Base-by-base conservation (phyloP, 805 yeast species). In the Candida dajiaensis region DNA sequence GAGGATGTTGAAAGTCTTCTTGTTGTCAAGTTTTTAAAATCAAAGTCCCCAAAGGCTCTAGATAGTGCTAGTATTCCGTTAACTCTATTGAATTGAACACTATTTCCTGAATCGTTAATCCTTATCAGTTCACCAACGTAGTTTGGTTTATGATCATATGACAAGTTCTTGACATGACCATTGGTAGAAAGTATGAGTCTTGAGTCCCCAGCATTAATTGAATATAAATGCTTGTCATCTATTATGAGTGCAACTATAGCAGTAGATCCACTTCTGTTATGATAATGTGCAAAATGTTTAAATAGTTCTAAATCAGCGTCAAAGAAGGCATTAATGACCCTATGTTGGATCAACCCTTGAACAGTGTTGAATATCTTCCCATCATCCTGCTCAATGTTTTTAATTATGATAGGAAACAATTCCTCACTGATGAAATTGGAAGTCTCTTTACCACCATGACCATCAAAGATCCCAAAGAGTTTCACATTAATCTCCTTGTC, bases 61-160 rank as follows among this genome's bases (percentile, higher is more conserved):
- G 95, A 84, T 52, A 92, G 73, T 0, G 98, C 98, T 65, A 92
- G 76, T 54, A 89, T 88, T 45, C 98, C 98, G 64, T 94, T 94
- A 42, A 92, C 98, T 66, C 99, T 78, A 46, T 96, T 96, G 64
- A 82, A 77, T 40, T 88, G 95, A 26, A 92, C 97, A 56, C 81
- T 87, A 3, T 97, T 98, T 47, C 98, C 97, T 23, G 96, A 96
- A 45, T 90, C 89, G 55, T 83, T 81, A 49, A 92, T 92, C 61
- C 99, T 74, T 37, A 94, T 81, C 64, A 85, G 77, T 66, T 92
- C 99, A 44, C 97, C 97, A 64, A 88, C 95, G 63, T 92, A 89
- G 39, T 86, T 85, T 20, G 99, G 98, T 70, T 92, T 92, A 70
- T 92, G 99, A 67, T 85, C 92, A 58, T 72, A 83, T 8, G 88